phyloP scores from a whole-genome alignment of 371 early-diverging fungal species.

The Syncephalis fuscata region DNA sequence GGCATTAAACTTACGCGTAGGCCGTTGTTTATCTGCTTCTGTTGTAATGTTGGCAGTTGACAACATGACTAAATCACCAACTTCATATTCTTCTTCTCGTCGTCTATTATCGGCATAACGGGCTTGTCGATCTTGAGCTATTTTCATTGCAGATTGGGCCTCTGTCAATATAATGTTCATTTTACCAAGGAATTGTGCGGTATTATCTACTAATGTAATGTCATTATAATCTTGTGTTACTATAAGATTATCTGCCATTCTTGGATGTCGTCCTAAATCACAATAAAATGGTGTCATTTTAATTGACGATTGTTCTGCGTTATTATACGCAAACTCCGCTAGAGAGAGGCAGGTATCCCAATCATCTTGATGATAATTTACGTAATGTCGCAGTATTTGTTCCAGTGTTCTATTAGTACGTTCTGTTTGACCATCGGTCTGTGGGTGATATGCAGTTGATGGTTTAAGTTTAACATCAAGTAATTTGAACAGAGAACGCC shows the following conservation, averaged over 20 bases:
- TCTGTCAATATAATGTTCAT: neutral
- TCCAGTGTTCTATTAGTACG: slow-evolving; percentile 24
- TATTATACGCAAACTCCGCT: slow-evolving; percentile 32
- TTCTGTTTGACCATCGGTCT: slow-evolving; percentile 36
- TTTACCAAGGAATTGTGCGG: neutral
- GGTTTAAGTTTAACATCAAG: slow-evolving; percentile 13
- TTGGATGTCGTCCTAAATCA: slow-evolving; percentile 5
- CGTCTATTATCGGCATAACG: neutral
- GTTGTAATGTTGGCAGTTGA: neutral
- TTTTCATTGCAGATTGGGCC: neutral
- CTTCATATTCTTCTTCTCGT: neutral
- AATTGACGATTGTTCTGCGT: slow-evolving; percentile 13
- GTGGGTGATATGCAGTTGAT: slow-evolving; percentile 23
- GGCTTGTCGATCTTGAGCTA: neutral
- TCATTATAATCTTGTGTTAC: neutral
- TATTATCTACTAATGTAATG: neutral
- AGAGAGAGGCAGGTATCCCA: slow-evolving; percentile 23
- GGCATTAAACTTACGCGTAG: neutral
- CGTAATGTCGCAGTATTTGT: slow-evolving; percentile 22
- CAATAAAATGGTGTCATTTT: slow-evolving; percentile 13
- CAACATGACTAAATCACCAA: slow-evolving; percentile 1
- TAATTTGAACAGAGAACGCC: slow-evolving; percentile 5
- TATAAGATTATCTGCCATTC: neutral
- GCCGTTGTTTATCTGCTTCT: neutral
- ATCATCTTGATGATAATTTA: slow-evolving; percentile 19